phyloP scores from a whole-genome alignment of 768 basidiomycete species.

The Pisolithus albus region DNA sequence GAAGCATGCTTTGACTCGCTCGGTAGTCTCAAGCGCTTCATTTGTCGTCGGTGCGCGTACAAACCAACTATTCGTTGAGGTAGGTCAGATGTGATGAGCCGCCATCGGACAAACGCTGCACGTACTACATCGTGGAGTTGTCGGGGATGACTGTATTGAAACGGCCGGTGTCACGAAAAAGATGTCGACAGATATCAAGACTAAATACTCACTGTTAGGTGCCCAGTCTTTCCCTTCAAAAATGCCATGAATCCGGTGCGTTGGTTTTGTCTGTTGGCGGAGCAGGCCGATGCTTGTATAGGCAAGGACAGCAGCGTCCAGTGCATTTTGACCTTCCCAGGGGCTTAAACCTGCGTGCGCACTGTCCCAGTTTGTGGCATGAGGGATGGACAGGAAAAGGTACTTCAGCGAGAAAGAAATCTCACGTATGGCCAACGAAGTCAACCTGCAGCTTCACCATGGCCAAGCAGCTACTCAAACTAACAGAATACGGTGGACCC shows the following conservation, averaged over 20 bases:
- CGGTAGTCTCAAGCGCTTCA: slow-evolving; percentile 50
- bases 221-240: slow-evolving; percentile 73
- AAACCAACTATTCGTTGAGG: slow-evolving; percentile 43
- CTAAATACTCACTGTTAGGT: slow-evolving; percentile 48
- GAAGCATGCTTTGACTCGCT: slow-evolving; percentile 67
- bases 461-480: slow-evolving; percentile 59
- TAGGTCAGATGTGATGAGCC: background rate
- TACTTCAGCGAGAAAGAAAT: background rate
- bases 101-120: background rate
- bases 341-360: slow-evolving; percentile 76
- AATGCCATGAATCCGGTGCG: slow-evolving; percentile 73
- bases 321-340: slow-evolving; percentile 78
- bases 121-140: slow-evolving; percentile 65
- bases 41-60: slow-evolving; percentile 64
- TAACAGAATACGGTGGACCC: slow-evolving; percentile 63
- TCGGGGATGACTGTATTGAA: slow-evolving; percentile 66
- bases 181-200: background rate
- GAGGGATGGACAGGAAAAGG: background rate
- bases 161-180: background rate
- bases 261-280: slow-evolving; percentile 75
- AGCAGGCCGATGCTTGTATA: slow-evolving; percentile 75
- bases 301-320: slow-evolving; percentile 80
- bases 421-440: slow-evolving; percentile 68
- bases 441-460: slow-evolving; percentile 54
- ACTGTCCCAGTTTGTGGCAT: slow-evolving; percentile 27